Conservation (phyloP, 176 grass and related monocot genomes). For the Avena insularis region DNA sequence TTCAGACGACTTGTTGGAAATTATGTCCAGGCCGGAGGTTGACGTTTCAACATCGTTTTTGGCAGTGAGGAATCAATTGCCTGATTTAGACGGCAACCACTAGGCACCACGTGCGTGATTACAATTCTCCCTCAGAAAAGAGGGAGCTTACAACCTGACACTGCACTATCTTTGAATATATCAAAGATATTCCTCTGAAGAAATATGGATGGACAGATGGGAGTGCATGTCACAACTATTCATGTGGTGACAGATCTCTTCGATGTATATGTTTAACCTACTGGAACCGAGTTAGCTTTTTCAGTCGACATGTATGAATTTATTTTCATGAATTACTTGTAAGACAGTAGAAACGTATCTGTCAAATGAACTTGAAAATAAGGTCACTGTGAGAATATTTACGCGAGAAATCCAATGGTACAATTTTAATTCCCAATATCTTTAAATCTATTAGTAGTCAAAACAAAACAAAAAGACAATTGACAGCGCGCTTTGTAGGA, state of each 20-base stretch:
- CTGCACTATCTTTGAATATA: neutral
- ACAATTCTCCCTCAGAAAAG: neutral
- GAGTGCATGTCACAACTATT: neutral
- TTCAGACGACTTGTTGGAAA: neutral
- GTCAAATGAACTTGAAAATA: neutral
- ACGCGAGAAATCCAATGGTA: neutral
- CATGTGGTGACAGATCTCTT: neutral
- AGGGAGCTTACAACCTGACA: neutral
- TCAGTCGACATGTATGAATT: too few species aligned
- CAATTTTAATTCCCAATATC: neutral
- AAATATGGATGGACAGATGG: neutral
- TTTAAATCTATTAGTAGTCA: neutral
- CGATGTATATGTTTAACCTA: neutral
- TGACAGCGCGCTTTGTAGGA: neutral
- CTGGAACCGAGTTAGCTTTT: too few species aligned
- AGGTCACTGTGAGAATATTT: neutral
- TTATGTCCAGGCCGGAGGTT: neutral
- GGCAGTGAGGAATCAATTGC: neutral
- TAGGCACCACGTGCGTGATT: neutral
- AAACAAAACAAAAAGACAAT: neutral
- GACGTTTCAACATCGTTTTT: neutral
- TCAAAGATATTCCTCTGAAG: neutral
- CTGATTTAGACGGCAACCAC: conserved; percentile 2
- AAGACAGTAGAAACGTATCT: neutral
- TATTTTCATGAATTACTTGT: neutral